These are phyloP conservation scores for Aspergillus ruber DNA, from an alignment of 2,329 filamentous ascomycete species.

Conservation along the genomic window DNA sequence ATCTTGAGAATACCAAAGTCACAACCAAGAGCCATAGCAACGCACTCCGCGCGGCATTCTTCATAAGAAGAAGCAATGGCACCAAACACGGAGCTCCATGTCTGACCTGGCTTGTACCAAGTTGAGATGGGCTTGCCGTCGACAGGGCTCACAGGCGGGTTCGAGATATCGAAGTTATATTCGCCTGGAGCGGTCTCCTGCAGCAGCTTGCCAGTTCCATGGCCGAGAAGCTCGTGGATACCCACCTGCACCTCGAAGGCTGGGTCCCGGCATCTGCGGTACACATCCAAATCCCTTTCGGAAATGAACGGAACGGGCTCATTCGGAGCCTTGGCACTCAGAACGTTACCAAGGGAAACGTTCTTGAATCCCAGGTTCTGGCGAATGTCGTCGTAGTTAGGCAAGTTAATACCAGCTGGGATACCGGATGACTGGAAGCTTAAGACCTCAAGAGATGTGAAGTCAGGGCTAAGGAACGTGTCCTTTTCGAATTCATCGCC, in stretches of 20 bases:
- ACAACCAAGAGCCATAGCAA: conserved; percentile 84
- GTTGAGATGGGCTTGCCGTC: conserved; percentile 69
- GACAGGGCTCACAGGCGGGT: conserved; percentile 75
- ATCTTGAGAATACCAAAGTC: conserved; percentile 85
- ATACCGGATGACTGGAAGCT: conserved; percentile 66
- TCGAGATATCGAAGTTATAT: conserved; percentile 81
- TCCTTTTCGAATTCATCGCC: conserved; percentile 86
- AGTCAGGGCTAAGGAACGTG: conserved; percentile 90
- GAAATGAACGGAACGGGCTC: conserved; percentile 89
- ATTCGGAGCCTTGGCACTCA: conserved; percentile 84
- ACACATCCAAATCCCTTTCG: conserved; percentile 69
- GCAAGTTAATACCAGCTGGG: conserved; percentile 54
- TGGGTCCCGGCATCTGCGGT: conserved; percentile 73
- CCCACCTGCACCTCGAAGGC: conserved; percentile 96
- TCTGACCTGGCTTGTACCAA: conserved; percentile 93
- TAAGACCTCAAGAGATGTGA: conserved; percentile 87
- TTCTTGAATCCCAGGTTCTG: conserved; percentile 63
- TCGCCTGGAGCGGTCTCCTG: conserved; percentile 76
- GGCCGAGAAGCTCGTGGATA: conserved; percentile 80
- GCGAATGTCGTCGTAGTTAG: conserved; percentile 55
- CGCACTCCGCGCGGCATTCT: conserved; percentile 89
- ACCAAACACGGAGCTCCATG: conserved; percentile 89
- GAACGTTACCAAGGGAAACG: conserved; percentile 81
- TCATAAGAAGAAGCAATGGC: conserved; percentile 83
- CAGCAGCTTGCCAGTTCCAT: conserved; percentile 88